Percentiles rank a stretch among this genome's conserved stretches.
phyloP scores from a whole-genome alignment of 495 filamentous ascomycete species.

The Neurospora terricola region DNA sequence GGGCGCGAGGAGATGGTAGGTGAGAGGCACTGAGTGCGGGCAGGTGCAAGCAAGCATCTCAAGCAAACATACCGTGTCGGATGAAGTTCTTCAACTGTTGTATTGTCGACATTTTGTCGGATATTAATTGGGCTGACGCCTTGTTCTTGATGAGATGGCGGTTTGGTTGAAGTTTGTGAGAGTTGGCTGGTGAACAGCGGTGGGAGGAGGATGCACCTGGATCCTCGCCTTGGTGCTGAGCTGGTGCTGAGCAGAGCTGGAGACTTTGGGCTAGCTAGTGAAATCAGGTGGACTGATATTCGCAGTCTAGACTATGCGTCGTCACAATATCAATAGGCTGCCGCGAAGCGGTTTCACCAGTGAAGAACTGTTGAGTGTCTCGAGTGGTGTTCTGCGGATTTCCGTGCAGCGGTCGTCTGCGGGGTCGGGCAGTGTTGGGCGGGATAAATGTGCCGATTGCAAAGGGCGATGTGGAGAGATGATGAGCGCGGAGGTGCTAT shows the following conservation, averaged over 20 bases:
- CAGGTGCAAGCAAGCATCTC: constrained; percentile 1
- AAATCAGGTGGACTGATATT: not conserved
- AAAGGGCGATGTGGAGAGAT: not conserved
- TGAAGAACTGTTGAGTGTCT: not conserved
- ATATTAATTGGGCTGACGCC: not conserved
- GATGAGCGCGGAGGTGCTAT: not conserved
- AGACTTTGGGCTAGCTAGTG: not conserved
- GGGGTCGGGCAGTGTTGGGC: not conserved
- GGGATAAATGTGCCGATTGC: not conserved
- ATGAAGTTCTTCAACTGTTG: constrained; percentile 88
- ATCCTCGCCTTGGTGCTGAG: not conserved
- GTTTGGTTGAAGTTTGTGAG: not conserved
- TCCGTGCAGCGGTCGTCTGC: not conserved
- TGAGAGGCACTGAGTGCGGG: not conserved
- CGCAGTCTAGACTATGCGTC: not conserved
- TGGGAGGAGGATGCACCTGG: not conserved
- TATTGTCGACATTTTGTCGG: constrained; percentile 61
- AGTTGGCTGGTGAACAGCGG: not conserved
- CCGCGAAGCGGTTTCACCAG: not conserved
- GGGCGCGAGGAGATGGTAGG: constrained; percentile 1
- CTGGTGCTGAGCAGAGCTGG: not conserved
- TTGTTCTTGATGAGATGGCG: not conserved
- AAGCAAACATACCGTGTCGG: constrained; percentile 60
- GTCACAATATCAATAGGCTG: constrained; percentile 1
- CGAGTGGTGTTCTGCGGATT: not conserved